Percentiles rank a stretch among this genome's conserved stretches.
Conservation (phyloP, 805 yeast species). For the Teunomyces panamensis region DNA sequence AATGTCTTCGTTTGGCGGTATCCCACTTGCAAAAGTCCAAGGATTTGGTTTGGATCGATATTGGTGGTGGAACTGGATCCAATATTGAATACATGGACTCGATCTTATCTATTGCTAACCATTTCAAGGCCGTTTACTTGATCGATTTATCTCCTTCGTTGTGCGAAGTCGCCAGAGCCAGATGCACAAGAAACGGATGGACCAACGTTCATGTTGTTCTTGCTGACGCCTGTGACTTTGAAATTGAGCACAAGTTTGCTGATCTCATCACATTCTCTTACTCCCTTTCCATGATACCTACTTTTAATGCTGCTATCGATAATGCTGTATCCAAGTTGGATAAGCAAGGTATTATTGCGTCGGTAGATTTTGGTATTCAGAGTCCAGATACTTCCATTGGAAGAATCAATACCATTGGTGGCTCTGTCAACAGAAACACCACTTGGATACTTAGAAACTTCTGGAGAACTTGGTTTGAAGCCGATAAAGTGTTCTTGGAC, state of each 20-base stretch:
- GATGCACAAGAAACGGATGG: conserved; percentile 45
- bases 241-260: conserved; percentile 46
- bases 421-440: conserved; percentile 64
- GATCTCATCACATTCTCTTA: conserved; percentile 77
- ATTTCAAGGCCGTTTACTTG: conserved; percentile 65
- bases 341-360: conserved; percentile 60
- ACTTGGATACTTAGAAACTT: conserved; percentile 78
- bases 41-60: conserved; percentile 67
- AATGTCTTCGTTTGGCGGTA: conserved; percentile 56
- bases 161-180: conserved; percentile 63
- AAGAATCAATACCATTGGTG: conserved; percentile 72
- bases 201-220: conserved; percentile 64
- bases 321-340: conserved; percentile 54
- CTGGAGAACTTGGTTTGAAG: conserved; percentile 88
- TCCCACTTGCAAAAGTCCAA: conserved; percentile 48
- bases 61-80: conserved; percentile 87
- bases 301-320: conserved; percentile 76
- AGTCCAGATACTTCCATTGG: conserved; percentile 61
- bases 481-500: conserved; percentile 75
- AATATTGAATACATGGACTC: conserved; percentile 75
- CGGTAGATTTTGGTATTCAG: conserved; percentile 82
- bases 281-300: conserved; percentile 82
- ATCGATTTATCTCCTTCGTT: conserved; percentile 77
- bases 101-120: conserved; percentile 42
- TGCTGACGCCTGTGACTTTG: conserved; percentile 74